Evolutionary conservation across 1,139 yeast species (phyloP), one percentile per base, ranked within the genome.

Genomic region (Debaryomyces coudertii): DNA sequence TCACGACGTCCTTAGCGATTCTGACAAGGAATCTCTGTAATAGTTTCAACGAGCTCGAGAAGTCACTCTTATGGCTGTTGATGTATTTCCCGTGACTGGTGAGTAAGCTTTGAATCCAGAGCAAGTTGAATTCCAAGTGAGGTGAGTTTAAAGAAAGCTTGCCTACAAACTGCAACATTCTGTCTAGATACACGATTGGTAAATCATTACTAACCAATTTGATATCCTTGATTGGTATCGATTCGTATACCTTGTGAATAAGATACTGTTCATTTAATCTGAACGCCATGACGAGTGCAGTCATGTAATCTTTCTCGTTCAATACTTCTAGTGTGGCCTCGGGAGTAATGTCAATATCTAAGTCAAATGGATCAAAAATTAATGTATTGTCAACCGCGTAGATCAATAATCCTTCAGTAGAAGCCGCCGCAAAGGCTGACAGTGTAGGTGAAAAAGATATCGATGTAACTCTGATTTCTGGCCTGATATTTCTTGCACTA

Each of bases 301-400:
- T 80, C 53, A 92, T 70, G 61, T 82, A 90, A 48, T 90, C 92
- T 51, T 82, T 83, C 45, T 85, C 88, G 14, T 73, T 58, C 44
- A 92, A 69, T 9, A 83, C 77, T 47, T 82, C 86, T 24, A 82
- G 49, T 0, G 92, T 86, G 5, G 87, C 73, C 42, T 82, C 86
- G 0, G 97, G 95, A 0, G 99, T 93, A 34, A 93, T 83, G 58
- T 95, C 99, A 41, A 92, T 76, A 62, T 93, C 99, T 60, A 93
- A 77, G 63, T 95, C 98, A 64, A 89, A 90, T 36, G 99, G 99
- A 71, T 93, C 99, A 61, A 93, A 95, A 39, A 83, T 71, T 40
- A 89, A 70, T 12, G 80, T 73, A 47, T 85, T 84, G 62, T 92
- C 96, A 34, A 90, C 80, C 1, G 96, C 85, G 63, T 82, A 93